Base-by-base conservation (phyloP, 257 asterid species). In the Craterostigma plantagineum region DNA sequence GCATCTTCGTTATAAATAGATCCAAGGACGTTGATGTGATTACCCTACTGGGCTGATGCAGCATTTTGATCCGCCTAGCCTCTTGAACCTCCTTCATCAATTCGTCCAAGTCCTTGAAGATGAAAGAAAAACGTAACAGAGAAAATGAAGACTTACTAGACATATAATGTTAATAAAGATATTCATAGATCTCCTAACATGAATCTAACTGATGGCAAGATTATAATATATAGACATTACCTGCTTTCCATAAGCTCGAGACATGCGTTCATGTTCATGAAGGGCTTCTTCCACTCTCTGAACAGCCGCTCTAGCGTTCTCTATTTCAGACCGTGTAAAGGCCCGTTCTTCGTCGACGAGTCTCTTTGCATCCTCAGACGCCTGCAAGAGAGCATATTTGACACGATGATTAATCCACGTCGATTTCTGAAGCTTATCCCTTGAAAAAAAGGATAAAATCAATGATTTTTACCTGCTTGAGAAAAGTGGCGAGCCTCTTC, bases 261-360 rank as follows among this genome's bases (percentile, higher is more conserved):
- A 72, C 68, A 75, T 67, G 14, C 59, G 72, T 58, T 86, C 97
- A 47, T 81, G 93, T 59, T 81, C 95, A 62, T 78, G 85, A 63
- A 86, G 93, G 57, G 97, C 87, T 63, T 86, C 94, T 67, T 81
- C 97, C 49, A 86, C 94, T 68, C 92, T 76, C 71, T 81, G 97
- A 49, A 86, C 97, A 34, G 94, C 92, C 43, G 79, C 92, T 71
- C 92, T 86, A 30, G 97, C 97, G 64, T 69, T 76, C 71, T 86
- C 97, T 51, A 81, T 86, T 67, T 86, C 97, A 38, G 81, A 74
- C 45, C 86, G 67, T 50, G 97, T 91, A 53, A 81, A 81, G 55
- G 92, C 81, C 60, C 94, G 66, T 61, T 86, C 97, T 60, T 81
- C 82, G 33, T 86, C 93, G 37, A 86, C 94, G 42, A 78, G 85